Evolutionary conservation across 805 yeast species (phyloP).

Genomic region (Sugiyamaella floridensis): DNA sequence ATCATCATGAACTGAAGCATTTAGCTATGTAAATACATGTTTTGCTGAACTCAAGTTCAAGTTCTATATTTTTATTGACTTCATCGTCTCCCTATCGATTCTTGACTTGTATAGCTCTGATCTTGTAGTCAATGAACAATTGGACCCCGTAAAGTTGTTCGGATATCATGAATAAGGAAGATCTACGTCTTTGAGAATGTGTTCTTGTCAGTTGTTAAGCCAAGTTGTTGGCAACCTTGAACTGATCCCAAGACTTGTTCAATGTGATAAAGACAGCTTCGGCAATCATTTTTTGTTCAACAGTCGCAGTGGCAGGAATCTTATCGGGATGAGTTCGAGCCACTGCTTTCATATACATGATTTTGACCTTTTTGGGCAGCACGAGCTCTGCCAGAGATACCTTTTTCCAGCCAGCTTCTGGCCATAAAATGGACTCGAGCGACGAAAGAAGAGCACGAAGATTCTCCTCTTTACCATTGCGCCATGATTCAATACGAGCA

Average conservation of each 20-base stretch:
- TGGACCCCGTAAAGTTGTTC: too few relatives aligned
- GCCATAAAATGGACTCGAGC: conserved; percentile 61
- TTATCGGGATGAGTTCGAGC: conserved; percentile 83
- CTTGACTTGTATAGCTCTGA: too few relatives aligned
- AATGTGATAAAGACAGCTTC: conserved; percentile 77
- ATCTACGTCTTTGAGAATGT: too few relatives aligned
- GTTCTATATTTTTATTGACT: too few relatives aligned
- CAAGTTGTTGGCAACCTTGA: conserved; percentile 52
- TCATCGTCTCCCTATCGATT: too few relatives aligned
- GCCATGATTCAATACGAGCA: conserved; percentile 53
- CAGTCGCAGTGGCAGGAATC: conserved; percentile 47
- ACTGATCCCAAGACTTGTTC: conserved; percentile 85
- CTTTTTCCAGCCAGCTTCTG: conserved; percentile 57
- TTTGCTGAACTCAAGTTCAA: too few relatives aligned
- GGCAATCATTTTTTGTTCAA: conserved; percentile 76
- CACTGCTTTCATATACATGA: conserved; percentile 75
- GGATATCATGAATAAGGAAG: too few relatives aligned
- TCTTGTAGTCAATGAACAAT: too few relatives aligned
- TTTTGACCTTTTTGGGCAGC: conserved; percentile 81
- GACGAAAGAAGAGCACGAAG: conserved; percentile 69
- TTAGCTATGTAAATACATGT: too few relatives aligned
- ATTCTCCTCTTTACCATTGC: conserved; percentile 68
- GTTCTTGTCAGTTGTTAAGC: conserved; percentile 9
- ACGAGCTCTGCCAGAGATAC: conserved; percentile 71
- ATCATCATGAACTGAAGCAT: too few relatives aligned